Evolutionary conservation across 805 yeast genomes (phyloP).

Genomic region (Monosporozyma solicola): DNA sequence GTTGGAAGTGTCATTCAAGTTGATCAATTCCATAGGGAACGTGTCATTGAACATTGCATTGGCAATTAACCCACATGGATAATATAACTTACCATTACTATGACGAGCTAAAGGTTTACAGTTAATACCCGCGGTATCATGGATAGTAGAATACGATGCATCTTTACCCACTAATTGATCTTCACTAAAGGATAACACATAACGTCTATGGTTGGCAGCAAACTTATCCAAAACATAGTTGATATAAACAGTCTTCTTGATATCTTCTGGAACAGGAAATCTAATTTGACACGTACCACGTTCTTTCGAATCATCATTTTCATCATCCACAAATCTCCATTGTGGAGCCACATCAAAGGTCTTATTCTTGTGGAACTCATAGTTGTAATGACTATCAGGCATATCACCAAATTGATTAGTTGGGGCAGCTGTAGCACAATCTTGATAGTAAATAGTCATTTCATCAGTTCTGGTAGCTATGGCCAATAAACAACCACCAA

Average conservation of each 20-base stretch:
- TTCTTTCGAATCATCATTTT: slow-evolving; percentile 41
- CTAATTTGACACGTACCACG: slow-evolving; percentile 58
- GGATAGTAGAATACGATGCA: slow-evolving; percentile 45
- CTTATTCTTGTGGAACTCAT: slow-evolving; percentile 45
- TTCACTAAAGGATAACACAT: slow-evolving; percentile 80
- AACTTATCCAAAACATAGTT: slow-evolving; percentile 84
- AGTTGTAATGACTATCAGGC: slow-evolving; percentile 46
- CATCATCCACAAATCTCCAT: slow-evolving; percentile 53
- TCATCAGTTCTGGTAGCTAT: slow-evolving; percentile 67
- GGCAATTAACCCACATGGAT: slow-evolving; percentile 95
- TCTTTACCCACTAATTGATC: slow-evolving; percentile 74
- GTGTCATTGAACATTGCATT: slow-evolving; percentile 90
- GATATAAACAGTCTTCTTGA: slow-evolving; percentile 65
- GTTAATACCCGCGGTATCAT: slow-evolving; percentile 39
- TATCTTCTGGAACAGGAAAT: slow-evolving; percentile 62
- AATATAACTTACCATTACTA: slow-evolving; percentile 51
- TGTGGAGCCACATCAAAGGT: slow-evolving; percentile 38
- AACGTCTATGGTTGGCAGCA: slow-evolving; percentile 90
- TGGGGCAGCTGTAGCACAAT: slow-evolving; percentile 51
- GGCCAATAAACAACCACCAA: slow-evolving; percentile 76
- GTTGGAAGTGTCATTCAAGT: slow-evolving; percentile 28
- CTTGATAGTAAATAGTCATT: slow-evolving; percentile 62
- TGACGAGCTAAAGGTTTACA: slow-evolving; percentile 58
- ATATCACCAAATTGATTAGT: slow-evolving; percentile 38
- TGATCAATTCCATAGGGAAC: slow-evolving; percentile 36